Evolutionary conservation across 2,329 filamentous ascomycete genomes (phyloP).

Genomic region (Cladosporium sp.): DNA sequence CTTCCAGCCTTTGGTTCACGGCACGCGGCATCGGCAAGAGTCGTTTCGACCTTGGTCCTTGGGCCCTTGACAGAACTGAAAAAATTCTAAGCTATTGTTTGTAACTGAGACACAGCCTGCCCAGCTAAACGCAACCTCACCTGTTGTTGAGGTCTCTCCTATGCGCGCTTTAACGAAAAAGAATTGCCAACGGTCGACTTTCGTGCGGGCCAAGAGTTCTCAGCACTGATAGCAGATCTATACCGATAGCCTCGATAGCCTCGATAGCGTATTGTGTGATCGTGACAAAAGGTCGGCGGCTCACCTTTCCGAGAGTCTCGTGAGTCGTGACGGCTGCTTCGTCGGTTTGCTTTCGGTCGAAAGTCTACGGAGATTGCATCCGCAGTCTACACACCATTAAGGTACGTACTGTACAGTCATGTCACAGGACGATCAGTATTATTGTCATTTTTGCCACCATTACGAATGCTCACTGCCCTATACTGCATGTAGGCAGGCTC

Average conservation of each 20-base stretch:
- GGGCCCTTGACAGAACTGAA: not conserved
- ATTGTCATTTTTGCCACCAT: not conserved
- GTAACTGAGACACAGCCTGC: conserved; percentile 18
- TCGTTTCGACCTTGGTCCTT: not conserved
- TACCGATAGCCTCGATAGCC: not conserved
- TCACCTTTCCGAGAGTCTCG: conserved; percentile 11
- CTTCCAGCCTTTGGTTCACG: not conserved
- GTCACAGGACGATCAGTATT: not conserved
- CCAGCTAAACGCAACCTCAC: conserved; percentile 18
- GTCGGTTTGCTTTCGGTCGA: conserved; percentile 2
- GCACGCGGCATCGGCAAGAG: conserved; percentile 5
- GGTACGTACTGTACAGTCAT: not conserved
- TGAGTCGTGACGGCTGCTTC: not conserved
- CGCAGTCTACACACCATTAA: conserved; percentile 7
- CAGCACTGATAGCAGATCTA: conserved; percentile 18
- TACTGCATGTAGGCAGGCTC: not conserved
- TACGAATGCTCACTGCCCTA: conserved; percentile 6
- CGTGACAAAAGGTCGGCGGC: conserved; percentile 1
- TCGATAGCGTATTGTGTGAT: not conserved
- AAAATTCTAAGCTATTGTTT: conserved; percentile 18
- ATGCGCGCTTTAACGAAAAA: conserved; percentile 6
- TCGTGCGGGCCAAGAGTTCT: not conserved
- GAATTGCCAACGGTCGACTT: conserved; percentile 8
- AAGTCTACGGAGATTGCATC: conserved; percentile 19
- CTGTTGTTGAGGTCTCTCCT: conserved; percentile 6